phyloP scores from a whole-genome alignment of 108 stramenopile species.

The Aurantiochytrium sp. region DNA sequence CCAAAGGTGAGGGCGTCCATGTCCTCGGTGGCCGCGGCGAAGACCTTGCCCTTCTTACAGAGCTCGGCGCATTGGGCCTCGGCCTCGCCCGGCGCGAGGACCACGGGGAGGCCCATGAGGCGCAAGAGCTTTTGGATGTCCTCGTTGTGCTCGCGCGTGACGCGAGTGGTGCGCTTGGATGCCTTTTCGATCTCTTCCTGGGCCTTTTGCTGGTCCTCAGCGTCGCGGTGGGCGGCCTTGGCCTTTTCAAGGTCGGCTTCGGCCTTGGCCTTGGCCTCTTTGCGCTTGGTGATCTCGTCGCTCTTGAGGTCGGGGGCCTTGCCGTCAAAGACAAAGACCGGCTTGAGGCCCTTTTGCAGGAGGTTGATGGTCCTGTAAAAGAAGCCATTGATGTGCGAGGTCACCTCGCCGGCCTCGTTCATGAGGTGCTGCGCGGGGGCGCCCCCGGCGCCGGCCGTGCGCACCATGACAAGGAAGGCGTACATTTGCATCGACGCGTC shows the following conservation, averaged over 20 bases:
- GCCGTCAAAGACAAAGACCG: conserved; percentile 95
- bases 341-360: conserved; percentile 82
- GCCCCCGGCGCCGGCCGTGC: background rate
- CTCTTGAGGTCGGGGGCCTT: conserved; percentile 92
- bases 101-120: conserved; percentile 93
- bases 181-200: conserved; percentile 82
- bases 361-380: conserved; percentile 97
- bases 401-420: conserved; percentile 59
- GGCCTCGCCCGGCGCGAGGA: conserved; percentile 92
- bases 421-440: conserved; percentile 52
- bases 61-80: conserved; percentile 95
- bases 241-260: conserved; percentile 64
- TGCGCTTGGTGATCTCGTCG: conserved; percentile 85
- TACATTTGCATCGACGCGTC: conserved; percentile 99
- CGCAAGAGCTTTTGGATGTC: conserved; percentile 66
- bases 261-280: conserved; percentile 80
- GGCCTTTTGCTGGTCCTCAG: conserved; percentile 76
- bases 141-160: conserved; percentile 49
- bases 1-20: conserved; percentile 97
- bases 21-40: conserved; percentile 96
- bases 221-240: conserved; percentile 72
- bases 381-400: conserved; percentile 92
- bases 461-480: conserved; percentile 71
- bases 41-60: conserved; percentile 77
- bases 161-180: conserved; percentile 35